phyloP scores from a whole-genome alignment of 352 stramenopile genomes.

The Phytophthora agathidicida region DNA sequence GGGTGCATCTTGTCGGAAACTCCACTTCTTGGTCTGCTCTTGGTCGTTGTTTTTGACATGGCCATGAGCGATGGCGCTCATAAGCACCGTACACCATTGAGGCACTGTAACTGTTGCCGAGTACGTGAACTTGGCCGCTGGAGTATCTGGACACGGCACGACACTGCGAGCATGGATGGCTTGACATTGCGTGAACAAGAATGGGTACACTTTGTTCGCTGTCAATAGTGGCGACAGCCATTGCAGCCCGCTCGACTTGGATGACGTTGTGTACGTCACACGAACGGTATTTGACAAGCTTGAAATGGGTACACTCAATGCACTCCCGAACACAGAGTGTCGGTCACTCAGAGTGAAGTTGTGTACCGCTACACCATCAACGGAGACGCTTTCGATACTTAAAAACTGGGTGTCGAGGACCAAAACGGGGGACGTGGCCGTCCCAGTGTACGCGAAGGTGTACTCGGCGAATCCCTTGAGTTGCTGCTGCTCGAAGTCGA shows the following conservation, averaged over 20 bases:
- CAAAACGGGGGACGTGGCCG: slow-evolving; percentile 36
- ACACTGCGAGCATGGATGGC: slow-evolving; percentile 96
- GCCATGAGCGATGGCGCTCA: slow-evolving; percentile 78
- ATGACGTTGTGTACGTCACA: slow-evolving; percentile 80
- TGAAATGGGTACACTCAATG: slow-evolving; percentile 59
- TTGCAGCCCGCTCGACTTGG: slow-evolving; percentile 74
- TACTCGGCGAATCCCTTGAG: slow-evolving; percentile 87
- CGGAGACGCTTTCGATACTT: slow-evolving; percentile 57
- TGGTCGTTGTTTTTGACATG: slow-evolving; percentile 27
- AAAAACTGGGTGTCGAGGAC: slow-evolving; percentile 89
- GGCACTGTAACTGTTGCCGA: slow-evolving; percentile 90
- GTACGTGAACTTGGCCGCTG: slow-evolving; percentile 95
- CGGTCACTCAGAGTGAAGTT: slow-evolving; percentile 59
- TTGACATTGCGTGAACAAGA: slow-evolving; percentile 93
- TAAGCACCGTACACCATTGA: slow-evolving; percentile 91
- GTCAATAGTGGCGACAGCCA: slow-evolving; percentile 94
- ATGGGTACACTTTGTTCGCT: slow-evolving; percentile 92
- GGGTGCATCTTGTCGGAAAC: slow-evolving; percentile 90
- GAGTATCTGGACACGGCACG: slow-evolving; percentile 95
- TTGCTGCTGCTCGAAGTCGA: slow-evolving; percentile 85
- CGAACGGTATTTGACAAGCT: slow-evolving; percentile 50
- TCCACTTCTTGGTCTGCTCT: slow-evolving; percentile 47
- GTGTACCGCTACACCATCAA: slow-evolving; percentile 45
- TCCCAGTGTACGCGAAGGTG: slow-evolving; percentile 53
- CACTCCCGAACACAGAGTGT: slow-evolving; percentile 66